Evolutionary conservation across 208 protist species (phyloP).

Genomic region (Paratrypanosoma confusum): DNA sequence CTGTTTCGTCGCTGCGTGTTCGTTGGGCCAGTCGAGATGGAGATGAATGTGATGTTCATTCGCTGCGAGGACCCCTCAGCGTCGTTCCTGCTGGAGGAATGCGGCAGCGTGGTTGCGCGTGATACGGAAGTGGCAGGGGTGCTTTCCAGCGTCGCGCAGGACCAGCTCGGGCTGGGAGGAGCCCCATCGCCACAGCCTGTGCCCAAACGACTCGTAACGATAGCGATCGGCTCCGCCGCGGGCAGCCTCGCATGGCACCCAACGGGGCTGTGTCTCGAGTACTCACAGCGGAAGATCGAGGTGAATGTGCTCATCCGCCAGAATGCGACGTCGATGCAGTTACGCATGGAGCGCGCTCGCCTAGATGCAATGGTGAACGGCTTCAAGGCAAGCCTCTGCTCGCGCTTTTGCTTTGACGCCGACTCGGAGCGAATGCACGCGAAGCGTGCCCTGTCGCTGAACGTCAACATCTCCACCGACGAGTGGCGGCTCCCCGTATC

Average conservation of each 20-base stretch:
- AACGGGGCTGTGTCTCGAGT: not conserved
- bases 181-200: not conserved
- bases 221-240: constrained; percentile 3
- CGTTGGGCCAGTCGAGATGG: constrained; percentile 3
- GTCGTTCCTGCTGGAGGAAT: constrained; percentile 18
- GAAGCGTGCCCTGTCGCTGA: not conserved
- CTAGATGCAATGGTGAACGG: constrained; percentile 4
- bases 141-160: too few relatives aligned
- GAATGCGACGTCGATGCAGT: not conserved
- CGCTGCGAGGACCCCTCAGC: constrained; percentile 8
- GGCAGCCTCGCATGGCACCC: not conserved
- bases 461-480: not conserved
- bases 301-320: not conserved
- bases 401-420: constrained; percentile 2
- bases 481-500: constrained; percentile 15
- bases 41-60: too few relatives aligned
- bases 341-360: not conserved
- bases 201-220: not conserved
- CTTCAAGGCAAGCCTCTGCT: not conserved
- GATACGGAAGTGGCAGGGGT: not conserved
- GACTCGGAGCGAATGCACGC: not conserved
- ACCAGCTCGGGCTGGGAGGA: too few relatives aligned
- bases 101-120: constrained; percentile 1
- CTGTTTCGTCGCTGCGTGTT: constrained; percentile 38
- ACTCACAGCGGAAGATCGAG: constrained; percentile 4